phyloP scores from a whole-genome alignment of 768 basidiomycete species.

The Russula compacta region DNA sequence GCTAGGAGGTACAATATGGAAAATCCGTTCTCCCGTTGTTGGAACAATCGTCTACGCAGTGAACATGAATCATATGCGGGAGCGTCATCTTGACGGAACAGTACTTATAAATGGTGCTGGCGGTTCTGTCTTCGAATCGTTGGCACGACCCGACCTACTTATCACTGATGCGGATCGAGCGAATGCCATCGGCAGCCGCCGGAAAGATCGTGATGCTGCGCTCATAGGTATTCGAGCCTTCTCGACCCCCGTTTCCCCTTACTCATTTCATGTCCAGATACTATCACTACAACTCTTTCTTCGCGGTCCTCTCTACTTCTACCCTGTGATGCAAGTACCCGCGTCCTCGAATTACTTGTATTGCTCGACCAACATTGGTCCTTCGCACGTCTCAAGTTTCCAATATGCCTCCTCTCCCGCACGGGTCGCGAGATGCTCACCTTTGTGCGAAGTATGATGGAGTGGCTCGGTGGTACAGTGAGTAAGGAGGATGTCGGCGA shows the following conservation, averaged over 20 bases:
- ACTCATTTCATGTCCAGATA: conserved; percentile 42
- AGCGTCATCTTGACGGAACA: conserved; percentile 91
- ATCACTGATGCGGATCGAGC: conserved; percentile 90
- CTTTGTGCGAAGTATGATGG: conserved; percentile 94
- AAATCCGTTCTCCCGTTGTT: conserved; percentile 93
- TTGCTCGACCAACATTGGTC: conserved; percentile 97
- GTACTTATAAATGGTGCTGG: conserved; percentile 67
- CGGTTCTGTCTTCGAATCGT: conserved; percentile 76
- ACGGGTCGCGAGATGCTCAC: conserved; percentile 91
- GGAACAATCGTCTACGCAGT: conserved; percentile 95
- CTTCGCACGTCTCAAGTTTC: conserved; percentile 72
- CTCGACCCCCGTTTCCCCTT: background rate
- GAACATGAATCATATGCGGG: conserved; percentile 91
- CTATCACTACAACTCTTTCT: conserved; percentile 78
- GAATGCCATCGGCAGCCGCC: conserved; percentile 70
- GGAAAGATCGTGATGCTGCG: conserved; percentile 84
- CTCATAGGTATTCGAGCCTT: conserved; percentile 55
- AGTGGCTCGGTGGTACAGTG: conserved; percentile 95
- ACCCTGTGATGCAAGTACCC: conserved; percentile 88
- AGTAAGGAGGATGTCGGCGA: conserved; percentile 88
- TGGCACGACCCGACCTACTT: conserved; percentile 84
- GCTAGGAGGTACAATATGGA: conserved; percentile 96
- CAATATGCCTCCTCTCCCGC: conserved; percentile 87
- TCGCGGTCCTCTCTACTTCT: conserved; percentile 77
- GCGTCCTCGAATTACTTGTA: conserved; percentile 93